These are phyloP conservation scores for Euphorbia corollata DNA, from an alignment of 441 rosid species.

Conservation along the genomic window DNA sequence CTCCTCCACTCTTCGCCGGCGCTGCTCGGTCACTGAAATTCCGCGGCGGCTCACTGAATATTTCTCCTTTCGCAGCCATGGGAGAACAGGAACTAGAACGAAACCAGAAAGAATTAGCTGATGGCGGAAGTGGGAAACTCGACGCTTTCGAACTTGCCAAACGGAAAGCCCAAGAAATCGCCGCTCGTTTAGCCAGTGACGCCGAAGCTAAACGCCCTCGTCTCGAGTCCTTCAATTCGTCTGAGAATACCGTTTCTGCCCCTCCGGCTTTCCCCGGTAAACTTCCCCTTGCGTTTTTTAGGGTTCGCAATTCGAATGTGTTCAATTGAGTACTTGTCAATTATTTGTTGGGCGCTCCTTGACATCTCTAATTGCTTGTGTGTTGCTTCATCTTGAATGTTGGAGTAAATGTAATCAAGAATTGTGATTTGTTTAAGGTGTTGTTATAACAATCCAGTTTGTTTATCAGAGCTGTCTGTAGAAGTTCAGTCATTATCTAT, in stretches of 20 bases:
- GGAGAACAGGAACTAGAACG: constrained; percentile 16
- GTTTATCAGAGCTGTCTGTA: background rate
- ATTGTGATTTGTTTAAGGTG: background rate
- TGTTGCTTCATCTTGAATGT: background rate
- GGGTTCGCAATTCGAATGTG: constrained; percentile 2
- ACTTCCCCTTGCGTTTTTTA: background rate
- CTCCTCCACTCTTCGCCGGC: background rate
- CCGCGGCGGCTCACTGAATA: constrained; percentile 14
- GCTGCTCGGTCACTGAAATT: constrained; percentile 3
- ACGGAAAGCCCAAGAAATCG: constrained; percentile 28
- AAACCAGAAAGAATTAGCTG: constrained; percentile 12
- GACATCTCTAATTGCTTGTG: background rate
- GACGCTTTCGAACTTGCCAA: constrained; percentile 24
- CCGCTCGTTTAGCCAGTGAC: constrained; percentile 20
- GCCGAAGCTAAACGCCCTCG: constrained; percentile 27
- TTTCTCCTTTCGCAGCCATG: background rate
- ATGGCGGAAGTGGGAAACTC: constrained; percentile 22
- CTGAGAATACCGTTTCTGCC: constrained; percentile 3
- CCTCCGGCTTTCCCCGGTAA: constrained; percentile 18
- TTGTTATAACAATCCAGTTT: no score
- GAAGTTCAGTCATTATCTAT: background rate
- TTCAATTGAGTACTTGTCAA: background rate
- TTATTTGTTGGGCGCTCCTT: background rate
- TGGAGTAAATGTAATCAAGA: background rate
- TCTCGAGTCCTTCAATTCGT: constrained; percentile 6